A percentile compares a stretch with the other conserved stretches of the same genome.
phyloP scores from a whole-genome alignment of 768 basidiomycete genomes.

The Suillus bovinus region DNA sequence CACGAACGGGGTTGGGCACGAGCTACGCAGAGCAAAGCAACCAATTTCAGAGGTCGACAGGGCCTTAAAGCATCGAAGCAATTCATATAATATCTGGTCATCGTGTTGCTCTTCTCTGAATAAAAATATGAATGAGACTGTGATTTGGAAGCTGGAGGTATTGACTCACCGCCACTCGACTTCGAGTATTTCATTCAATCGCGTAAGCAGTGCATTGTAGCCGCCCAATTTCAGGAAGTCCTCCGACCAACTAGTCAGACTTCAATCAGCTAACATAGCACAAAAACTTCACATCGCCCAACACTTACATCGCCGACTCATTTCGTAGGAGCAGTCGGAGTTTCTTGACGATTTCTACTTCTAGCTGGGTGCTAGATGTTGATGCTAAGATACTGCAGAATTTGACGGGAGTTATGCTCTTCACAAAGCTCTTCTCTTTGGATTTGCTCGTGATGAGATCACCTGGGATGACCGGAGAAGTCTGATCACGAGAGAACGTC shows the following conservation, averaged over 20 bases:
- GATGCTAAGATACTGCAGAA: slow-evolving; percentile 68
- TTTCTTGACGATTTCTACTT: slow-evolving; percentile 87
- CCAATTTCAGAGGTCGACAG: slow-evolving; percentile 88
- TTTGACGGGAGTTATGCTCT: slow-evolving; percentile 60
- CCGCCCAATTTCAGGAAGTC: slow-evolving; percentile 84
- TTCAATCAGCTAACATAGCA: slow-evolving; percentile 9
- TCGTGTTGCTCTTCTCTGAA: slow-evolving; percentile 97
- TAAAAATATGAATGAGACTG: slow-evolving; percentile 15
- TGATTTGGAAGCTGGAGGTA: background rate
- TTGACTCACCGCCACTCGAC: slow-evolving; percentile 92
- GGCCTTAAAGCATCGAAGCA: slow-evolving; percentile 92
- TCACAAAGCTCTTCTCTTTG: slow-evolving; percentile 56
- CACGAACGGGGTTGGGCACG: slow-evolving; percentile 83
- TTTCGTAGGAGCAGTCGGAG: slow-evolving; percentile 84
- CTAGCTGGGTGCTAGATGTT: slow-evolving; percentile 72
- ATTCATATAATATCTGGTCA: slow-evolving; percentile 89
- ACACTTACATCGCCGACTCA: slow-evolving; percentile 77
- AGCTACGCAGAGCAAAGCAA: slow-evolving; percentile 86
- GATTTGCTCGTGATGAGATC: slow-evolving; percentile 38
- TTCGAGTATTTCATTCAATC: slow-evolving; percentile 88
- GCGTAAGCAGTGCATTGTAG: slow-evolving; percentile 78
- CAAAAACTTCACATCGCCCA: background rate
- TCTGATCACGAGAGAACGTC: slow-evolving; percentile 55
- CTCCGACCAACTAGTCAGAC: slow-evolving; percentile 74
- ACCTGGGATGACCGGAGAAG: slow-evolving; percentile 40